Evolutionary conservation across 1,139 yeast genomes (phyloP), one percentile per base, ranked within the genome.

Genomic region (Casaregolazyma suthepensis): DNA sequence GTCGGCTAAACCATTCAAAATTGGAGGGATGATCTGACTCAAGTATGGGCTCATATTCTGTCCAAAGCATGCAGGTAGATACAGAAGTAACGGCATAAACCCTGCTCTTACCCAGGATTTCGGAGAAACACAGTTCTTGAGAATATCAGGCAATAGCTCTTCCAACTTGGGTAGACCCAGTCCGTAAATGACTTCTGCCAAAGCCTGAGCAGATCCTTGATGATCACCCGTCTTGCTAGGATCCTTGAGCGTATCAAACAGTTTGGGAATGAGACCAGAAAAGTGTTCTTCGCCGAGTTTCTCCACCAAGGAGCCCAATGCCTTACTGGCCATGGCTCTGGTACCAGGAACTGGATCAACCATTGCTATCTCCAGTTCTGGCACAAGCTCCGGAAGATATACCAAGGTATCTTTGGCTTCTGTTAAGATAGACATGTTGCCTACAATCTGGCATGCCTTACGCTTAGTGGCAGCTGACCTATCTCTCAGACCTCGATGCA

Each of bases 311-410:
- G 97, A 90, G 60, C 99, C 99, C 55, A 94, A 76, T 0, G 99
- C 99, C 72, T 97, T 84, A 23, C 97, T 93, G 23, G 98, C 99
- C 38, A 97, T 94, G 1, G 98, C 94, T 69, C 99, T 82, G 0
- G 99, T 93, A 46, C 86, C 88, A 40, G 99, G 96, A 51, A 94
- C 99, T 1, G 99, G 99, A 65, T 94, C 99, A 54, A 94, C 97
- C 96, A 94, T 91, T 1, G 98, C 96, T 45, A 80, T 76, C 68
- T 93, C 96, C 56, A 94, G 80, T 63, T 90, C 97, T 13, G 81
- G 78, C 47, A 91, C 85, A 62, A 94, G 76, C 50, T 82, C 80
- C 23, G 82, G 79, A 63, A 94, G 75, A 70, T 94, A 93, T 26
- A 97, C 97, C 56, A 82, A 73, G 58, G 94, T 77, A 67, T 94